phyloP scores from a whole-genome alignment of 2,329 filamentous ascomycete genomes.

The Alternaria gaisen region DNA sequence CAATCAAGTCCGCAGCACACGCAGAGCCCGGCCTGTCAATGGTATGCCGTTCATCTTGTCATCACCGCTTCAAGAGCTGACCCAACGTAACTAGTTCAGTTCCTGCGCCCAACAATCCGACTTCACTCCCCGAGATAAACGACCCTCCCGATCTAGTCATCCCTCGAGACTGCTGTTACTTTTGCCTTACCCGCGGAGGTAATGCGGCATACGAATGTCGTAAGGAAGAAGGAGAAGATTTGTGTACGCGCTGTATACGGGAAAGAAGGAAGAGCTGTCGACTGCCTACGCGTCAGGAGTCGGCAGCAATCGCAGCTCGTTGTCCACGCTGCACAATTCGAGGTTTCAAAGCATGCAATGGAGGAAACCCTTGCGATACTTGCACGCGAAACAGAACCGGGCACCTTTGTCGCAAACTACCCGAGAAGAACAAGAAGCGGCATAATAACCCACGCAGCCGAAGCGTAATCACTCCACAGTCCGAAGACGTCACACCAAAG shows the following conservation, averaged over 20 bases:
- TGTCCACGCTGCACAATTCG: conserved; percentile 24
- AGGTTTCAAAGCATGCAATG: conserved; percentile 23
- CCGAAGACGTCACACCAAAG: not conserved
- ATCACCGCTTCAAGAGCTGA: not conserved
- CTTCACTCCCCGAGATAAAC: not conserved
- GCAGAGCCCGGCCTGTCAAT: not conserved
- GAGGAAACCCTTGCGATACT: conserved; percentile 15
- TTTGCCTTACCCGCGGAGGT: conserved; percentile 27
- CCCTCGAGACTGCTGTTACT: conserved; percentile 19
- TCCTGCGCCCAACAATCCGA: not conserved
- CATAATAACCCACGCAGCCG: not conserved
- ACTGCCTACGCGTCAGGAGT: conserved; percentile 20
- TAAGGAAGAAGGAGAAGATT: conserved; percentile 14
- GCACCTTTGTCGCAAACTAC: conserved; percentile 4
- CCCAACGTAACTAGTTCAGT: not conserved
- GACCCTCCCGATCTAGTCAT: not conserved
- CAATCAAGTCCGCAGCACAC: conserved; percentile 1
- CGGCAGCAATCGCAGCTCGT: conserved; percentile 18
- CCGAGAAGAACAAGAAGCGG: not conserved
- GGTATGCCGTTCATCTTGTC: conserved; percentile 4
- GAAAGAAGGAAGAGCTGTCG: conserved; percentile 20
- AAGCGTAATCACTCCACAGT: not conserved
- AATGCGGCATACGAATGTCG: conserved; percentile 25
- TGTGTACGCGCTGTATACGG: conserved; percentile 15
- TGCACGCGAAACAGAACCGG: conserved; percentile 17